These are phyloP conservation scores for Pythium periplocum DNA, from an alignment of 352 stramenopile species.

Conservation along the genomic window DNA sequence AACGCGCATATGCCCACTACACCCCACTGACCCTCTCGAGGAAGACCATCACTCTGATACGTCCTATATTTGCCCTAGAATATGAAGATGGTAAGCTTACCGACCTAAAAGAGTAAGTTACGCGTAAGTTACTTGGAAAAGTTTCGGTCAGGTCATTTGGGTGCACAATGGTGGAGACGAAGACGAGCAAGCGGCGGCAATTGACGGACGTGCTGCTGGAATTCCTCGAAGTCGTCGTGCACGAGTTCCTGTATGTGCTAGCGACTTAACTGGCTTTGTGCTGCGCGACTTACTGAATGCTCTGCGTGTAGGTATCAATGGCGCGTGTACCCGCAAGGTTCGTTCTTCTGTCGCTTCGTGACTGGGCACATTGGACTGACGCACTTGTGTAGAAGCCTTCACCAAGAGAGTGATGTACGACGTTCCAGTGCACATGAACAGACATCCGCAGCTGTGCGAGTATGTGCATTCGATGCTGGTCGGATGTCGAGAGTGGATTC, in stretches of 20 bases:
- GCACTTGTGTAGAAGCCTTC: conserved; percentile 42
- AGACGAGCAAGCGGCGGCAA: conserved; percentile 9
- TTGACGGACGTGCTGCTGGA: conserved; percentile 62
- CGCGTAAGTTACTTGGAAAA: no score
- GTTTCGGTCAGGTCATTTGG: no score
- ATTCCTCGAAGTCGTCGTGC: conserved; percentile 65
- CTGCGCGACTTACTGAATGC: conserved; percentile 1
- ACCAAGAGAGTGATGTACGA: conserved; percentile 57
- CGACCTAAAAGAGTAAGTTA: no score
- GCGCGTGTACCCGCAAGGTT: conserved; percentile 56
- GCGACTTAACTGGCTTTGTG: neutral
- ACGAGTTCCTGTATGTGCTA: conserved; percentile 70
- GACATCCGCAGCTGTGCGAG: conserved; percentile 63
- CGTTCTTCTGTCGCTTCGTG: neutral
- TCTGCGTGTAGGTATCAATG: conserved; percentile 32
- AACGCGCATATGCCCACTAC: no score
- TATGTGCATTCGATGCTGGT: conserved; percentile 74
- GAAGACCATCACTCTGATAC: conserved; percentile 11
- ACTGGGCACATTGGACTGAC: no score
- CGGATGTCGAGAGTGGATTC: conserved; percentile 62
- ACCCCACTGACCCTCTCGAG: no score
- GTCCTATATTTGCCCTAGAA: neutral
- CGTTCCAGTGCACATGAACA: conserved; percentile 75
- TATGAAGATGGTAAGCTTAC: no score
- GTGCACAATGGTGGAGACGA: no score